Evolutionary conservation across 179 eudicot species (phyloP).

Genomic region (Gypsophila paniculata): DNA sequence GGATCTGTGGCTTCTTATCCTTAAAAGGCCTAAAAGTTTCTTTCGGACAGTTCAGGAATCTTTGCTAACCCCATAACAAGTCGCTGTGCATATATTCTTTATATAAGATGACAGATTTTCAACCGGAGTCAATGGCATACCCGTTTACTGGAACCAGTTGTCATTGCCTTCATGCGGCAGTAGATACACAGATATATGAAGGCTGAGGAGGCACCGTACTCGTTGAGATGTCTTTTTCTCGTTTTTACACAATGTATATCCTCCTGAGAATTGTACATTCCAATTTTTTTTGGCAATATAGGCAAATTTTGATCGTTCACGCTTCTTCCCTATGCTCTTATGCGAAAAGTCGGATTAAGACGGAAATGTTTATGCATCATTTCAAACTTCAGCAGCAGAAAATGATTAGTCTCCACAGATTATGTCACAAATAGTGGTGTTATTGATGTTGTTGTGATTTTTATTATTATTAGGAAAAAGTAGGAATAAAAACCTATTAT

Average conservation of each 20-base stretch:
- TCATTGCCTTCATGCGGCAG: neutral
- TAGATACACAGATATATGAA: conserved; percentile 7
- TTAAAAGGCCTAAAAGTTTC: neutral
- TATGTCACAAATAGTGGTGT: too few relatives aligned
- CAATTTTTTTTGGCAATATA: conserved; percentile 6
- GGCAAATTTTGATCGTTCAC: conserved; percentile 17
- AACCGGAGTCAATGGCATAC: neutral
- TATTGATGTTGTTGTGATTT: too few relatives aligned
- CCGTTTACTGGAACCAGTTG: conserved; percentile 9
- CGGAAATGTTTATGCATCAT: neutral
- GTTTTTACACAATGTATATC: conserved; percentile 14
- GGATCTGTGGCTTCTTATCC: too few relatives aligned
- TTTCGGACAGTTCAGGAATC: conserved; percentile 5
- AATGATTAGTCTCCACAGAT: too few relatives aligned
- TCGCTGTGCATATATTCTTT: conserved; percentile 27
- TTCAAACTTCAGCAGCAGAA: neutral
- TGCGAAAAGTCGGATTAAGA: neutral
- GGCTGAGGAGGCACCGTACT: conserved; percentile 12
- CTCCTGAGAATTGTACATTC: conserved; percentile 16
- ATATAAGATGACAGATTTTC: conserved; percentile 8
- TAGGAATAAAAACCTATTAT: too few relatives aligned
- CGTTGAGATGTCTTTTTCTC: neutral
- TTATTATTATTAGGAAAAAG: too few relatives aligned
- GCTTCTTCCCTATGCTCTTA: neutral
- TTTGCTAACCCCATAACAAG: conserved; percentile 24